Evolutionary conservation across 2,329 filamentous ascomycete species (phyloP).

Genomic region (Fusarium guadeloupense): DNA sequence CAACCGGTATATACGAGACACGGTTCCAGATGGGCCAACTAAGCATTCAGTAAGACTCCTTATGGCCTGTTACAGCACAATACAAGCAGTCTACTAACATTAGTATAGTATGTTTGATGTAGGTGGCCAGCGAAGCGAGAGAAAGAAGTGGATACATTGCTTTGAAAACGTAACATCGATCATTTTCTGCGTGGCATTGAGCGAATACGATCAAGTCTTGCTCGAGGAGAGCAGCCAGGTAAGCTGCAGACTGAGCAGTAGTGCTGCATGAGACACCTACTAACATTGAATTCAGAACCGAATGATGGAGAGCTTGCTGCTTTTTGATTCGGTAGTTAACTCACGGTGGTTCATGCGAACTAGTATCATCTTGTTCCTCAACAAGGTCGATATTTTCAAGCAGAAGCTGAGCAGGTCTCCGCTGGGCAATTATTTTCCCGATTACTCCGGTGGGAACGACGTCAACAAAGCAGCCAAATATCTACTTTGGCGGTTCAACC

Average conservation of each 20-base stretch:
- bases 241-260: constrained; percentile 37
- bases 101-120: constrained; percentile 94
- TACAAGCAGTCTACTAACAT: constrained; percentile 32
- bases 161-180: constrained; percentile 99
- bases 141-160: constrained; percentile 99
- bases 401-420: constrained; percentile 91
- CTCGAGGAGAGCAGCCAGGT: constrained; percentile 96
- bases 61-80: not conserved
- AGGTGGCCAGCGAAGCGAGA: constrained; percentile 93
- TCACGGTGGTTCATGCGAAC: constrained; percentile 99
- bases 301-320: constrained; percentile 97
- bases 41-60: constrained; percentile 87
- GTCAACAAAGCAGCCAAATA: constrained; percentile 99
- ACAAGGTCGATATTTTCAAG: constrained; percentile 99
- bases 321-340: constrained; percentile 99
- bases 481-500: constrained; percentile 96
- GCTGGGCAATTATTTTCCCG: constrained; percentile 93
- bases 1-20: constrained; percentile 98
- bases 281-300: constrained; percentile 75
- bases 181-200: constrained; percentile 97
- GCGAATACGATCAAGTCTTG: constrained; percentile 97
- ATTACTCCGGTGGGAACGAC: constrained; percentile 97
- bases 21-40: constrained; percentile 98
- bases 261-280: not conserved
- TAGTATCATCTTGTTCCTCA: constrained; percentile 97